Evolutionary conservation across 1,284 basidiomycete species (phyloP).

Genomic region (Cutaneotrichosporon arboriforme): DNA sequence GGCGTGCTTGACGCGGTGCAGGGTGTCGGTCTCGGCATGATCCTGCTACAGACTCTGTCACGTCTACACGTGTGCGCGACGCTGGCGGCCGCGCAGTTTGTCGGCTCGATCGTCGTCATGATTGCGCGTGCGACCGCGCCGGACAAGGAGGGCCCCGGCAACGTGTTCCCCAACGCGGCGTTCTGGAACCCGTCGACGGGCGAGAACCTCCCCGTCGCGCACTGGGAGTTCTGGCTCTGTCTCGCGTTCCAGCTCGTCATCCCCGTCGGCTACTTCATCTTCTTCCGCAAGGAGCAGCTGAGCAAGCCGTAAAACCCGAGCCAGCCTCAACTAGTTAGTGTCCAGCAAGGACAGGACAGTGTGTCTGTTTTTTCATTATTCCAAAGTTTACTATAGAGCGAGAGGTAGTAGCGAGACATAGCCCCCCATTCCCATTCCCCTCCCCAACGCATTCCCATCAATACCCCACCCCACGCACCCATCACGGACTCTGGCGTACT

Average conservation of each 20-base stretch:
- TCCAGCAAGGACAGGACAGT: too few species aligned
- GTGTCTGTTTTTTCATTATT: too few species aligned
- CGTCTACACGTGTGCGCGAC: constrained; percentile 88
- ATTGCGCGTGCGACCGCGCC: constrained; percentile 47
- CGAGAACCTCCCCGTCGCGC: constrained; percentile 41
- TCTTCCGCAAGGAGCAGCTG: constrained; percentile 56
- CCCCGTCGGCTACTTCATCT: constrained; percentile 87
- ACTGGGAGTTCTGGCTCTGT: constrained; percentile 75
- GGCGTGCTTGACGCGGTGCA: constrained; percentile 87
- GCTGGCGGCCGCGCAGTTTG: constrained; percentile 69
- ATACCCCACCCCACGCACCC: too few species aligned
- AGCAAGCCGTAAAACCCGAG: constrained; percentile 38
- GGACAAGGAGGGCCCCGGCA: constrained; percentile 64
- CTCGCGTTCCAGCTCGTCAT: constrained; percentile 62
- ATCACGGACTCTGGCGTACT: too few species aligned
- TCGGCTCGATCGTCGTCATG: constrained; percentile 49
- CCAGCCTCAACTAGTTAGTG: too few species aligned
- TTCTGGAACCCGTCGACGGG: constrained; percentile 70
- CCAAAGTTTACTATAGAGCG: too few species aligned
- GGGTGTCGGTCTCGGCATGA: constrained; percentile 89
- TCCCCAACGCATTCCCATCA: too few species aligned
- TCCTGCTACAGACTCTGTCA: constrained; percentile 84
- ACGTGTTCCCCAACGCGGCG: constrained; percentile 85
- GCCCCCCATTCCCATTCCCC: too few species aligned
- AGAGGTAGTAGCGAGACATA: too few species aligned